Evolutionary conservation across 2,329 filamentous ascomycete genomes (phyloP).

Genomic region (Colletotrichum nymphaeae): DNA sequence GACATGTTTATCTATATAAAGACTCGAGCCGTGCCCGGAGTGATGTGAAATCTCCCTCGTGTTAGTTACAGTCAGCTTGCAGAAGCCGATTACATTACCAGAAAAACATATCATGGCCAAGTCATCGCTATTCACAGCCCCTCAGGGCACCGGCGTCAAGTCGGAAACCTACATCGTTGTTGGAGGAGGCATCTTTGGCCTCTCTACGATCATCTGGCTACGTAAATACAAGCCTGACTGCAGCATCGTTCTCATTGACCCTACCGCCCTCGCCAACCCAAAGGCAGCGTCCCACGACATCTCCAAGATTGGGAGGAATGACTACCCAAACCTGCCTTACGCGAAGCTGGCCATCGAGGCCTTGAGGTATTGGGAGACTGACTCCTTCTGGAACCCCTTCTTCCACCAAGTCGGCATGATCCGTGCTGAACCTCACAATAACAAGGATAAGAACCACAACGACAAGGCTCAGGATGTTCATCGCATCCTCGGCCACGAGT

Average conservation of each 20-base stretch:
- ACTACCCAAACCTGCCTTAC: constrained; percentile 53
- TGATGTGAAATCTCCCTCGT: neutral
- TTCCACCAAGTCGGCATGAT: constrained; percentile 71
- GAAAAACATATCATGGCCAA: constrained; percentile 19
- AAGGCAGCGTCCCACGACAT: constrained; percentile 60
- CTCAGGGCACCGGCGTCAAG: neutral
- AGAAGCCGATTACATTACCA: too few relatives aligned
- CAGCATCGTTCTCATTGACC: constrained; percentile 51
- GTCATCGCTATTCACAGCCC: constrained; percentile 4
- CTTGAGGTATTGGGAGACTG: constrained; percentile 52
- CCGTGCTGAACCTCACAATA: constrained; percentile 51
- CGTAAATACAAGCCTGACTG: constrained; percentile 40
- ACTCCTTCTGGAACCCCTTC: constrained; percentile 61
- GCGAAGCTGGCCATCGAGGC: constrained; percentile 53
- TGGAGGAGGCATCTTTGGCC: constrained; percentile 57
- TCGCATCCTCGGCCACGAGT: constrained; percentile 50
- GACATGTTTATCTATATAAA: neutral
- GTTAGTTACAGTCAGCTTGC: neutral
- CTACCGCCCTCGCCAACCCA: constrained; percentile 49
- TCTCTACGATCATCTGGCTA: constrained; percentile 53
- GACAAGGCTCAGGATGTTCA: constrained; percentile 54
- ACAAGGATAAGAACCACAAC: constrained; percentile 57
- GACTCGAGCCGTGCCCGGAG: neutral
- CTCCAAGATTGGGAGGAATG: constrained; percentile 57
- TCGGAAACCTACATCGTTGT: constrained; percentile 48